These are phyloP conservation scores for Rickenella mellea DNA, from an alignment of 768 basidiomycete genomes.

Conservation along the genomic window DNA sequence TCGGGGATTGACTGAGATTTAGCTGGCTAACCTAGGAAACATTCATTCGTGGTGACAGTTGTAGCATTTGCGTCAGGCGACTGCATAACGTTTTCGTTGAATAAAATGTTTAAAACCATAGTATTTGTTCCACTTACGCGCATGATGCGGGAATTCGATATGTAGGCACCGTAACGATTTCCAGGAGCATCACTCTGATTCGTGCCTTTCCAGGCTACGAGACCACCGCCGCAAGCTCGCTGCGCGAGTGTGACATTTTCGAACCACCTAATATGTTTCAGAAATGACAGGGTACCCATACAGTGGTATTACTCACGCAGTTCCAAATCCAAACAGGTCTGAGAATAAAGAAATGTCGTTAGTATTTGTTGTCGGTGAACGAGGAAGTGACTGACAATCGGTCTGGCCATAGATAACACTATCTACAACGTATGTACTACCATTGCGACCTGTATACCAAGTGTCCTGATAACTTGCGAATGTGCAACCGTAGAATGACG, in stretches of 20 bases:
- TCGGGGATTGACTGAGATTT: no score
- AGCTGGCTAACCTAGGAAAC: slow-evolving; percentile 39
- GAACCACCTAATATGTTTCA: slow-evolving; percentile 38
- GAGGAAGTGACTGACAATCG: slow-evolving; percentile 36
- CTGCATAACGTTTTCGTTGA: slow-evolving; percentile 16
- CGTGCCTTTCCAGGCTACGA: slow-evolving; percentile 56
- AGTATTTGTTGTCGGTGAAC: not conserved
- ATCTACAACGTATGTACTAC: slow-evolving; percentile 50
- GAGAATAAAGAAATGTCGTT: not conserved
- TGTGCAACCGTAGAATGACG: slow-evolving; percentile 56
- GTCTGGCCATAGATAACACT: slow-evolving; percentile 55
- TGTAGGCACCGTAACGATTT: slow-evolving; percentile 48
- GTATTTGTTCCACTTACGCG: slow-evolving; percentile 26
- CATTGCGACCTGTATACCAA: slow-evolving; percentile 52
- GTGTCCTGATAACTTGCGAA: slow-evolving; percentile 60
- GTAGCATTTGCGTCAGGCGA: slow-evolving; percentile 51
- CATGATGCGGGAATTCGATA: slow-evolving; percentile 44
- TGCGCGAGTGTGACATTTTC: slow-evolving; percentile 49
- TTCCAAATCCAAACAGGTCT: slow-evolving; percentile 56
- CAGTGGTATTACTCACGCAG: slow-evolving; percentile 29
- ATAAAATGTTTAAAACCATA: not conserved
- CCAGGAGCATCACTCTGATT: slow-evolving; percentile 40
- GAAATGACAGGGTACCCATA: not conserved
- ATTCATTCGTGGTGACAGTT: slow-evolving; percentile 29
- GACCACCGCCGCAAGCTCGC: slow-evolving; percentile 55